A percentile compares a stretch with the other conserved stretches of the same genome.
These are phyloP conservation scores for Phialophora expanda DNA, from an alignment of 2,329 filamentous ascomycete species.

Conservation along the genomic window DNA sequence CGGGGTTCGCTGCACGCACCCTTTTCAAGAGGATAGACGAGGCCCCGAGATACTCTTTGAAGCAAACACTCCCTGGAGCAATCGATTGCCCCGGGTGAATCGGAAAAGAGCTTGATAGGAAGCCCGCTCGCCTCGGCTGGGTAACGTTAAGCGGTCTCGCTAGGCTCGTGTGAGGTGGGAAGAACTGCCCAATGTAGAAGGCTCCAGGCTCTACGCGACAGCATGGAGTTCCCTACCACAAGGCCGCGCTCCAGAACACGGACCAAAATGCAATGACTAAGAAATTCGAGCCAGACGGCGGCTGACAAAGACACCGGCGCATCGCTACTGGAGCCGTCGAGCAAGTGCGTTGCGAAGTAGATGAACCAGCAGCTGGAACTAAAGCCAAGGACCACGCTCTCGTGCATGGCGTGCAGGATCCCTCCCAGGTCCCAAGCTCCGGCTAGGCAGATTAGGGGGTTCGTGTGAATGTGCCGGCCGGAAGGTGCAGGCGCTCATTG, in stretches of 20 bases:
- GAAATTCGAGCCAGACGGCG: conserved; percentile 4
- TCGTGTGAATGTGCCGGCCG: neutral
- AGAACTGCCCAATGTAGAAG: conserved; percentile 15
- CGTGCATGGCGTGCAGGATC: conserved; percentile 11
- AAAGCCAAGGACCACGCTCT: neutral
- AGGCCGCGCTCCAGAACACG: neutral
- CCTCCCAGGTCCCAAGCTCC: neutral
- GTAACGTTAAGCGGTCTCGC: neutral
- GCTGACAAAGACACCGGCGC: conserved; percentile 24
- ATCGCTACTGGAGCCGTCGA: neutral
- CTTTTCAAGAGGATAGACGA: neutral
- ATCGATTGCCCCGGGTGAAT: neutral
- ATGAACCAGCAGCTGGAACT: neutral
- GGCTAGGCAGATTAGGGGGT: conserved; percentile 4
- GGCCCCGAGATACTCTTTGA: neutral
- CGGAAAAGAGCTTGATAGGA: neutral
- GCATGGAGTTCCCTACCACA: neutral
- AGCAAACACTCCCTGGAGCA: neutral
- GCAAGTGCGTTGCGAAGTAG: neutral
- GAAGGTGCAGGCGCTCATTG: neutral
- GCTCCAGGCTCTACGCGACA: neutral
- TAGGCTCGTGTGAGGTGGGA: neutral
- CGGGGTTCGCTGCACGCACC: neutral
- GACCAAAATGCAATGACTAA: conserved; percentile 20
- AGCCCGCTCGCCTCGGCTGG: conserved; percentile 6